A percentile compares a stretch with the other conserved stretches of the same genome.
Evolutionary conservation across 768 basidiomycete genomes (phyloP).

Genomic region (Suillus paluster): DNA sequence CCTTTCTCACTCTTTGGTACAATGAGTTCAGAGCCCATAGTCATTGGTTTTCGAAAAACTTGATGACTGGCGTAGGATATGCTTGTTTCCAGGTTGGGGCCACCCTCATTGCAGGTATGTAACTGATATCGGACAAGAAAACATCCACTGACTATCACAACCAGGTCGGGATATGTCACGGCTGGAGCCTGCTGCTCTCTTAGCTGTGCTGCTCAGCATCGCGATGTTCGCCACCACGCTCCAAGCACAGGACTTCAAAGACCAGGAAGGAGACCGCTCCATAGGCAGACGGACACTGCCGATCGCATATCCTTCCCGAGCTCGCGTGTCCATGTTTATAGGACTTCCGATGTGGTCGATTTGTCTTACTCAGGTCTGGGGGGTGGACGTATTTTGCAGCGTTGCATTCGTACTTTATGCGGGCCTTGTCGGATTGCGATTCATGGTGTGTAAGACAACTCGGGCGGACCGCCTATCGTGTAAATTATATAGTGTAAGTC

Average conservation of each 20-base stretch:
- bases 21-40: constrained; percentile 29
- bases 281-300: constrained; percentile 48
- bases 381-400: constrained; percentile 31
- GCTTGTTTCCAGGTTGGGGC: constrained; percentile 44
- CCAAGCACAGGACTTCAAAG: constrained; percentile 42
- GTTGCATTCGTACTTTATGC: constrained; percentile 30
- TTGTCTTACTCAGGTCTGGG: constrained; percentile 29
- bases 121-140: background rate
- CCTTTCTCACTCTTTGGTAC: constrained; percentile 30
- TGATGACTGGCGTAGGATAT: constrained; percentile 41
- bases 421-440: constrained; percentile 27
- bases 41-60: constrained; percentile 40
- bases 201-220: constrained; percentile 36
- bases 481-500: constrained; percentile 35
- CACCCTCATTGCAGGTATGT: constrained; percentile 41
- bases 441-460: constrained; percentile 24
- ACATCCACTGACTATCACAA: constrained; percentile 10
- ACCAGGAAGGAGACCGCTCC: constrained; percentile 45
- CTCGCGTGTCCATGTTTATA: constrained; percentile 30
- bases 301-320: constrained; percentile 43
- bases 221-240: constrained; percentile 42
- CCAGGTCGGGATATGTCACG: constrained; percentile 28
- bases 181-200: constrained; percentile 28
- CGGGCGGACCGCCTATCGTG: constrained; percentile 33
- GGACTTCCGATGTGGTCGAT: constrained; percentile 36